phyloP scores from a whole-genome alignment of 2,329 filamentous ascomycete genomes.

The Hymenotorrendiella dingleyae region DNA sequence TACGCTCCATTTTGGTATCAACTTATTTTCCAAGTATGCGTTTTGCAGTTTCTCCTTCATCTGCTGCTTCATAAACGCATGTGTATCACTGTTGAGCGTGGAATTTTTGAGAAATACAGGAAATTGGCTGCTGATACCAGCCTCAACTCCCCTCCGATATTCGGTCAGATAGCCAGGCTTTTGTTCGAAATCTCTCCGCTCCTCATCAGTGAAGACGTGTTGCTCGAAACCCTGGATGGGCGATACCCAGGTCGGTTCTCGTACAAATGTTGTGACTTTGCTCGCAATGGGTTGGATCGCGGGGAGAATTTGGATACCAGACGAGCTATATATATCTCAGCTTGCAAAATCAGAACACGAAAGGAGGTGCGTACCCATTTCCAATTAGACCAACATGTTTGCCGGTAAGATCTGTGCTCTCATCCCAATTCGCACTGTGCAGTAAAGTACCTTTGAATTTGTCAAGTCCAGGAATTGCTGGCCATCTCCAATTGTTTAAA shows the following conservation, averaged over 20 bases:
- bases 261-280: conserved; percentile 43
- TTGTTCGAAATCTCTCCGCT: conserved; percentile 36
- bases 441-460: conserved; percentile 46
- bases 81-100: conserved; percentile 36
- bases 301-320: conserved; percentile 43
- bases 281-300: conserved; percentile 38
- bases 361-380: conserved; percentile 43
- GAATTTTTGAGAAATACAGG: conserved; percentile 39
- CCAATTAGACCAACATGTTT: conserved; percentile 52
- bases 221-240: conserved; percentile 38
- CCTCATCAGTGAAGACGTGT: conserved; percentile 36
- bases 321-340: conserved; percentile 28
- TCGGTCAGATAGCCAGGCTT: conserved; percentile 37
- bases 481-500: conserved; percentile 45
- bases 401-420: conserved; percentile 41
- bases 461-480: conserved; percentile 42
- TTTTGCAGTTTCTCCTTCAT: conserved; percentile 33
- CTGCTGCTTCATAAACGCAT: conserved; percentile 32
- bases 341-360: conserved; percentile 18
- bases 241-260: conserved; percentile 35
- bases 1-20: conserved; percentile 48
- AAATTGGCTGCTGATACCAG: conserved; percentile 41
- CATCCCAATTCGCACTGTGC: conserved; percentile 50
- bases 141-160: conserved; percentile 40
- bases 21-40: conserved; percentile 36